A percentile compares a stretch with the other conserved stretches of the same genome.
phyloP scores from a whole-genome alignment of 768 basidiomycete species.

The Hericium coralloides region DNA sequence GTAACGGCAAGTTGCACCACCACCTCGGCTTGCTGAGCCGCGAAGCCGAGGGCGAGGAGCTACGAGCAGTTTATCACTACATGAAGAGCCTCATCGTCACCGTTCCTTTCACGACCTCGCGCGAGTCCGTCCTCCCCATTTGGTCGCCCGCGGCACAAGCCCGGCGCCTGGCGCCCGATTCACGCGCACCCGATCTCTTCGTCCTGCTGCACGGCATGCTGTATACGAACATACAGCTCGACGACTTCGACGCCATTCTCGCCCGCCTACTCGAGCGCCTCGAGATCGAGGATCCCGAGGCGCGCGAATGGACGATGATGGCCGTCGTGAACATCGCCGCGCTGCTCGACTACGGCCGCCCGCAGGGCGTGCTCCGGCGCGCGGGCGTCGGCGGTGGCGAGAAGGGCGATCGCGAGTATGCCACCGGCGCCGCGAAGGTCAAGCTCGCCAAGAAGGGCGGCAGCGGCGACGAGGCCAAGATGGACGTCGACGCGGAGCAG shows the following conservation, averaged over 20 bases:
- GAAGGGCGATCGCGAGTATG: slow-evolving; percentile 19
- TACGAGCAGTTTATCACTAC: slow-evolving; percentile 87
- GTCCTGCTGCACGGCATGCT: slow-evolving; percentile 94
- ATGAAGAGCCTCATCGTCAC: slow-evolving; percentile 90
- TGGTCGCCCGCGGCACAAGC: slow-evolving; percentile 75
- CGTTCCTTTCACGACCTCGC: slow-evolving; percentile 80
- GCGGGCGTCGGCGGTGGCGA: slow-evolving; percentile 35
- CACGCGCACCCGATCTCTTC: slow-evolving; percentile 69
- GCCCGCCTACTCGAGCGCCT: slow-evolving; percentile 84
- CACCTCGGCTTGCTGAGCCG: slow-evolving; percentile 84
- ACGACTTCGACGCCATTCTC: slow-evolving; percentile 77
- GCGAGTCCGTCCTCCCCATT: slow-evolving; percentile 83
- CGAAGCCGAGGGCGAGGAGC: slow-evolving; percentile 75
- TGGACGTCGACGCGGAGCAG: slow-evolving; percentile 57
- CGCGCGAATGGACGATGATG: slow-evolving; percentile 97
- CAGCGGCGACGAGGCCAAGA: slow-evolving; percentile 39
- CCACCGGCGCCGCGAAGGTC: slow-evolving; percentile 29
- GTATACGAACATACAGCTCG: slow-evolving; percentile 90
- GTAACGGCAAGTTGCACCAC: slow-evolving; percentile 91
- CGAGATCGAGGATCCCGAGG: slow-evolving; percentile 70
- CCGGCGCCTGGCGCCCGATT: slow-evolving; percentile 68
- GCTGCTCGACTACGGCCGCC: slow-evolving; percentile 81
- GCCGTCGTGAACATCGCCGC: slow-evolving; percentile 75
- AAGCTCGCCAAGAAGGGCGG: slow-evolving; percentile 24
- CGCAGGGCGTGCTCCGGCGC: slow-evolving; percentile 59